Evolutionary conservation across 164 flowering plant species (phyloP), one percentile per base, ranked within the genome.

Genomic region (Piper betle): DNA sequence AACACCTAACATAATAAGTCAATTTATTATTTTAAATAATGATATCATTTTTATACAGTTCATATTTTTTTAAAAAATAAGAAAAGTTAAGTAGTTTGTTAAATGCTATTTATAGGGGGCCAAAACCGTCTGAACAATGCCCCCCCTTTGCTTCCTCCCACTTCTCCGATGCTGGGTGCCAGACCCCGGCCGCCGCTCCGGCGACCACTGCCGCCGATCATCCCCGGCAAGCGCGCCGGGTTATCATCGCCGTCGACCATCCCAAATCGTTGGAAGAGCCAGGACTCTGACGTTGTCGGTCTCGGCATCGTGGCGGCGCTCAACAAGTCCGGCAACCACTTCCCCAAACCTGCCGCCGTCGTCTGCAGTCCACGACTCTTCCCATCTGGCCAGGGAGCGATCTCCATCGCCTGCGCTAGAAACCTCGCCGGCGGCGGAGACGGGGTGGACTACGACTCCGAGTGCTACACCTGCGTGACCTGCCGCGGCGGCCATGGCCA

Each of bases 251-350:
- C 18, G 12, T 53, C 58, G 43, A 70, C 71, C 13, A 79, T 78
- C 60, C 83, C 81, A 12, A 39, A 73, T 60, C 72, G 73, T 0
- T 64, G 72, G 16, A 77, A 72, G 61, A 66, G 42, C 10, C 41
- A 42, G 52, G 76, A 72, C 37, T 8, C 52, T 2, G 80, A 69
- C 5, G 81, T 70, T 3, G 68, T 78, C 3, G 84, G 84, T 7
- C 58, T 80, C 7, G 84, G 78, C 2, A 80, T 80, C 18, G 78
- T 74, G 0, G 81, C 78, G 0, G 81, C 84, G 8, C 73, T 80
- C 1, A 85, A 77, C n/a, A 81, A 75, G 16, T 70, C 78, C 48
- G 57, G 67, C 10, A 73, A 69, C 33, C 56, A 65, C 58, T 75
- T 61, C 58, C 71, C 69, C 4, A 73, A 63, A 42, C 33, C 33